phyloP scores from a whole-genome alignment of 352 stramenopile species.

The Pythium insidiosum region DNA sequence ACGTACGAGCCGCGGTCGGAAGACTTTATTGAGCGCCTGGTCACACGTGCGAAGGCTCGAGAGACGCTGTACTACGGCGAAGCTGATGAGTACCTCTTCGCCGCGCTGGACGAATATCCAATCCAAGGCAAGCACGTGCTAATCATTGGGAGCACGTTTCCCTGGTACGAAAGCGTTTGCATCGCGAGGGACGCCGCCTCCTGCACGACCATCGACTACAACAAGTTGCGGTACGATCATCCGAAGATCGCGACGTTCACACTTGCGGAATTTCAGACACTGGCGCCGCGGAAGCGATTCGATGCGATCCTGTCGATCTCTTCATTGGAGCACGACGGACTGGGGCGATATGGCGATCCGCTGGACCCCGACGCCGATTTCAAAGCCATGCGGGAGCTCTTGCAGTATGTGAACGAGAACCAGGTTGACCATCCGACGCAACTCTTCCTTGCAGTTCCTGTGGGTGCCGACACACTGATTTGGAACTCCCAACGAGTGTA shows the following conservation, averaged over 20 bases:
- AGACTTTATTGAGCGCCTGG: slow-evolving; percentile 18
- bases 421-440: slow-evolving; percentile 2
- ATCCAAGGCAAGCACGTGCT: slow-evolving; percentile 25
- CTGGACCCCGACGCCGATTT: slow-evolving; percentile 51
- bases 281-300: slow-evolving; percentile 13
- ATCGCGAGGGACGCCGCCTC: slow-evolving; percentile 21
- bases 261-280: slow-evolving; percentile 18
- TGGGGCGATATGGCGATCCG: slow-evolving; percentile 62
- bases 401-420: slow-evolving; percentile 13
- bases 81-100: slow-evolving; percentile 18
- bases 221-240: slow-evolving; percentile 24
- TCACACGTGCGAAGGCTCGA: slow-evolving; percentile 6
- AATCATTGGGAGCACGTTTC: slow-evolving; percentile 25
- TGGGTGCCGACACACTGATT: slow-evolving; percentile 36
- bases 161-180: slow-evolving; percentile 32
- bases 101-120: slow-evolving; percentile 18
- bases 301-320: slow-evolving; percentile 27
- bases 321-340: slow-evolving; percentile 59
- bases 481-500: slow-evolving; percentile 58
- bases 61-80: slow-evolving; percentile 19
- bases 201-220: slow-evolving; percentile 30
- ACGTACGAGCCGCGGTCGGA: slow-evolving; percentile 18
- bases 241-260: slow-evolving; percentile 24
- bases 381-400: slow-evolving; percentile 27
- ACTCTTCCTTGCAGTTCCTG: slow-evolving; percentile 34